These are phyloP conservation scores for Abelmoschus esculentus DNA, from an alignment of 345 rosid species.

Conservation along the genomic window DNA sequence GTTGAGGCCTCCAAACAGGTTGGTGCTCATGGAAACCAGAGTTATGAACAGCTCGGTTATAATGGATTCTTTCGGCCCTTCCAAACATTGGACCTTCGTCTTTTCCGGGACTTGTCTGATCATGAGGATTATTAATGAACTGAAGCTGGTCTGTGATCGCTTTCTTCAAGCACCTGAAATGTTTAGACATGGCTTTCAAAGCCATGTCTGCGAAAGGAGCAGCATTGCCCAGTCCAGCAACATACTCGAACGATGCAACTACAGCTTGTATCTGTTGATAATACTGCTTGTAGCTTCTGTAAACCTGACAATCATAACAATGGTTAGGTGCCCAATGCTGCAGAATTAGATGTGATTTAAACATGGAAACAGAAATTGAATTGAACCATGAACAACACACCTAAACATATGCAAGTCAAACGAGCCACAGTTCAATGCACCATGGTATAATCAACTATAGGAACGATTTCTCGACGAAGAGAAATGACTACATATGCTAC, in stretches of 20 bases:
- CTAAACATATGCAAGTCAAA: too few relatives aligned
- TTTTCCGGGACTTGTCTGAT: slow-evolving; percentile 31
- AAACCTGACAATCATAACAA: slow-evolving; percentile 38
- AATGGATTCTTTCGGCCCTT: slow-evolving; percentile 33
- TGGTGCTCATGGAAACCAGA: slow-evolving; percentile 52
- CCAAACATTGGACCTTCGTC: slow-evolving; percentile 42
- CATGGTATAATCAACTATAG: too few relatives aligned
- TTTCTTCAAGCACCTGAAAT: slow-evolving; percentile 65
- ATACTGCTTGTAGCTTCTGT: slow-evolving; percentile 75
- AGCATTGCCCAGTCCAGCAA: slow-evolving; percentile 78
- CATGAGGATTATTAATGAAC: slow-evolving; percentile 31
- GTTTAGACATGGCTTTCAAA: slow-evolving; percentile 68
- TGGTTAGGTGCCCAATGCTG: too few relatives aligned
- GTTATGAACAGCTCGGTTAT: slow-evolving; percentile 31
- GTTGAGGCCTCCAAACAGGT: slow-evolving; percentile 85
- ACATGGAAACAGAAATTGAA: too few relatives aligned
- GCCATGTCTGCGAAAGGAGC: slow-evolving; percentile 70
- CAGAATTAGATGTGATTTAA: too few relatives aligned
- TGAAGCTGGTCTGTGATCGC: slow-evolving; percentile 77
- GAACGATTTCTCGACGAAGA: too few relatives aligned
- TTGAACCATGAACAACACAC: too few relatives aligned
- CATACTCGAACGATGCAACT: slow-evolving; percentile 67
- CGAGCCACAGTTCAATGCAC: too few relatives aligned
- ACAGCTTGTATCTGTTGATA: slow-evolving; percentile 77
- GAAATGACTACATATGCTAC: too few relatives aligned